Percentiles rank a stretch among this genome's conserved stretches.
phyloP scores from a whole-genome alignment of 2,329 filamentous ascomycete species.

The Ceratocystis cacaofunesta region DNA sequence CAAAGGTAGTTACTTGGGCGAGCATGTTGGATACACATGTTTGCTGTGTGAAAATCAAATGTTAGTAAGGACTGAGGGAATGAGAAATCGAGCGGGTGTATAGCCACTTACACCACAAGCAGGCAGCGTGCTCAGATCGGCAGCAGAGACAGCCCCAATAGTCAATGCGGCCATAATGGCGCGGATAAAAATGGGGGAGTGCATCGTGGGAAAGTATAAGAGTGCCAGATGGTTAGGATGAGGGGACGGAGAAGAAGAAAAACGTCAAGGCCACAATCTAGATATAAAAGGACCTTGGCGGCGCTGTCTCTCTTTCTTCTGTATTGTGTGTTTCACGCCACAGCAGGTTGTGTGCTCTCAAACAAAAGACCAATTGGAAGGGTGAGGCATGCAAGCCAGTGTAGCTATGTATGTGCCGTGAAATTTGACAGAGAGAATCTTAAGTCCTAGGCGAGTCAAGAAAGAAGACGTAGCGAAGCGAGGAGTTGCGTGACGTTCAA shows the following conservation, averaged over 20 bases:
- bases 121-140: constrained; percentile 13
- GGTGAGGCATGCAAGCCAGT: background rate
- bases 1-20: constrained; percentile 12
- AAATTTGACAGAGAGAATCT: background rate
- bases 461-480: background rate
- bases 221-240: background rate
- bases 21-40: constrained; percentile 16
- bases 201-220: constrained; percentile 5
- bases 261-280: background rate
- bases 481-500: background rate
- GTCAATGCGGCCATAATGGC: constrained; percentile 7
- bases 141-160: constrained; percentile 9
- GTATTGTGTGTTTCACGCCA: background rate
- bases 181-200: constrained; percentile 7
- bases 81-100: background rate
- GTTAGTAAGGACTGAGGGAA: background rate
- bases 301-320: background rate
- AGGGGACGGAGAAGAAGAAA: background rate
- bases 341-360: background rate
- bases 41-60: constrained; percentile 9
- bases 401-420: background rate
- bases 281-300: background rate
- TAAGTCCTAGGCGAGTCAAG: background rate
- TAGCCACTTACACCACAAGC: constrained; percentile 13
- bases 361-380: background rate